Evolutionary conservation across 2,329 filamentous ascomycete genomes (phyloP).

Genomic region (Aspergillus pseudoglaucus): DNA sequence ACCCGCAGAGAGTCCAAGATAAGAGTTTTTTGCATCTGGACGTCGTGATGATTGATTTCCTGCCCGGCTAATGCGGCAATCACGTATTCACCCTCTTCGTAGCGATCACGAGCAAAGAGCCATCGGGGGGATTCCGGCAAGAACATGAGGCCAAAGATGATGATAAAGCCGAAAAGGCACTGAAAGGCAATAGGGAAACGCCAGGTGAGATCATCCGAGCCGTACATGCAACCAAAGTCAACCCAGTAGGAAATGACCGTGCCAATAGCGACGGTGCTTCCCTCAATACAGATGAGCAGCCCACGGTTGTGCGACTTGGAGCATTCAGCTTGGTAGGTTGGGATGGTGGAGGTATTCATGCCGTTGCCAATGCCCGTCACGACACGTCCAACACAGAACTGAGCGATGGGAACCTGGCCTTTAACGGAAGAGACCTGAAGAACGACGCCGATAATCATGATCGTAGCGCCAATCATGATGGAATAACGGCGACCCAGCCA

Average conservation of each 20-base stretch:
- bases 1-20: not conserved
- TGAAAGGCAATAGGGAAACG: constrained; percentile 47
- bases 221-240: constrained; percentile 17
- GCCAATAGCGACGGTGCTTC: constrained; percentile 35
- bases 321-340: constrained; percentile 44
- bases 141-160: constrained; percentile 30
- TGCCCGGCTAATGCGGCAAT: constrained; percentile 41
- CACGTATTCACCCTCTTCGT: constrained; percentile 38
- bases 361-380: constrained; percentile 47
- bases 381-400: constrained; percentile 44
- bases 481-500: constrained; percentile 28
- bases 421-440: constrained; percentile 25
- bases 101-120: constrained; percentile 22
- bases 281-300: constrained; percentile 51
- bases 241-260: constrained; percentile 21
- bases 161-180: constrained; percentile 16
- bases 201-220: constrained; percentile 30
- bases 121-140: constrained; percentile 31
- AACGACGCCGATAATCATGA: constrained; percentile 29
- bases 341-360: constrained; percentile 45
- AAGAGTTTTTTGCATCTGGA: constrained; percentile 37
- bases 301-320: constrained; percentile 48
- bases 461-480: constrained; percentile 49
- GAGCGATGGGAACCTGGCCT: constrained; percentile 23
- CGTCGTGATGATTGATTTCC: constrained; percentile 46